phyloP scores from a whole-genome alignment of 108 stramenopile genomes.

The Pseudonitzschia multiseries region DNA sequence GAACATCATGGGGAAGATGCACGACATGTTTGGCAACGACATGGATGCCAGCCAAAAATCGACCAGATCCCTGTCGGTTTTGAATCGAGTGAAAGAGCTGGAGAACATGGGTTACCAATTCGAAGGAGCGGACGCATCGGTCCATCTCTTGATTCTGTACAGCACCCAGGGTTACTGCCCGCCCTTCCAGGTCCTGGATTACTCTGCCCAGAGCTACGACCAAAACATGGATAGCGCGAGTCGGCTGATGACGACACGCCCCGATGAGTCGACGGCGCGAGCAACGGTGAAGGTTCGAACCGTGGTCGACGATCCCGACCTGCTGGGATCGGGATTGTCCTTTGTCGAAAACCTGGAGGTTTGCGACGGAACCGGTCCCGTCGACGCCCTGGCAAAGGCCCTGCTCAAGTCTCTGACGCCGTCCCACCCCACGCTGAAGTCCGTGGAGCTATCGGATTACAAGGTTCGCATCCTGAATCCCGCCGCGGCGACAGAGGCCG shows the following conservation, averaged over 20 bases:
- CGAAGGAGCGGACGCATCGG: slow-evolving; percentile 93
- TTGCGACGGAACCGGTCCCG: slow-evolving; percentile 90
- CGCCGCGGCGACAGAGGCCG: slow-evolving; percentile 80
- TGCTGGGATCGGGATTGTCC: slow-evolving; percentile 10
- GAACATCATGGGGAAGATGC: slow-evolving; percentile 89
- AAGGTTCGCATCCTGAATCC: slow-evolving; percentile 95
- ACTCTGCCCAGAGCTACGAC: slow-evolving; percentile 84
- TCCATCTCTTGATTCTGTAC: slow-evolving; percentile 93
- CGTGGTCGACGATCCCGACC: slow-evolving; percentile 33
- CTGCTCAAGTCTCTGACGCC: slow-evolving; percentile 79
- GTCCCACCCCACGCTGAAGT: slow-evolving; percentile 65
- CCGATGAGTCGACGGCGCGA: slow-evolving; percentile 50
- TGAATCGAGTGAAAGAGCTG: slow-evolving; percentile 83
- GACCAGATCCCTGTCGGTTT: slow-evolving; percentile 75
- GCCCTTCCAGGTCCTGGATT: slow-evolving; percentile 88
- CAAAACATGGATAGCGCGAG: slow-evolving; percentile 78
- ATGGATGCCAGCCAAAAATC: slow-evolving; percentile 39
- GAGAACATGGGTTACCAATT: slow-evolving; percentile 92
- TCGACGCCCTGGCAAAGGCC: slow-evolving; percentile 86
- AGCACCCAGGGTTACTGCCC: slow-evolving; percentile 82
- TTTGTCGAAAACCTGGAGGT: slow-evolving; percentile 76
- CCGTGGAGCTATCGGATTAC: slow-evolving; percentile 87
- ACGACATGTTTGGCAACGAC: slow-evolving; percentile 60
- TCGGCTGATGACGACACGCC: slow-evolving; percentile 52
- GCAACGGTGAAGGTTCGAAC: slow-evolving; percentile 90